Evolutionary conservation across 139 green algal genomes (phyloP).

Genomic region (Micractinium sp.): DNA sequence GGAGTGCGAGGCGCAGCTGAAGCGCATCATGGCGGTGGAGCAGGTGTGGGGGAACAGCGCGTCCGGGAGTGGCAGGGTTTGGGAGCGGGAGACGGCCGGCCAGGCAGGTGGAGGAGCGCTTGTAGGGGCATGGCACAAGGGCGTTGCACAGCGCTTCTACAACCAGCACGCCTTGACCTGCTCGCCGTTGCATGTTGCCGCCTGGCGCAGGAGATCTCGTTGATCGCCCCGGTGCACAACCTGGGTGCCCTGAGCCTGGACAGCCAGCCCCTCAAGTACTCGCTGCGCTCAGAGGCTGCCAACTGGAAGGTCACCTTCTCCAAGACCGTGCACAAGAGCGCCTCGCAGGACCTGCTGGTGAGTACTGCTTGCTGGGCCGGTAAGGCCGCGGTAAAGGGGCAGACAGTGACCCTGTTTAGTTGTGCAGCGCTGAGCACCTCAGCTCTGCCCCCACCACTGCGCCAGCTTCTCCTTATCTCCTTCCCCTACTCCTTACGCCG

Average conservation of each 20-base stretch:
- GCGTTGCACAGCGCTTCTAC: neutral
- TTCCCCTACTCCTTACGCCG: neutral
- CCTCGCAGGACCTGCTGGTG: constrained; percentile 78
- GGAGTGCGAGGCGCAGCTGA: constrained; percentile 88
- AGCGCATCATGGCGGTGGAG: constrained; percentile 86
- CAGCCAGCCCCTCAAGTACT: constrained; percentile 86
- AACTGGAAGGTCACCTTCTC: constrained; percentile 95
- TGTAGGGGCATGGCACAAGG: neutral
- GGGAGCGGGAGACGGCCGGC: neutral
- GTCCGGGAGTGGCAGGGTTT: no score
- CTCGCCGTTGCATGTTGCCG: neutral
- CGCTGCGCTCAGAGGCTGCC: constrained; percentile 82
- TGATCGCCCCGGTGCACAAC: constrained; percentile 71
- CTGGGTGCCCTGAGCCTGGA: constrained; percentile 87
- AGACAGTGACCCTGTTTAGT: no score
- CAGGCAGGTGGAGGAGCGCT: neutral
- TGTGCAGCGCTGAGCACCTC: neutral
- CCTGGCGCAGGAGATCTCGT: constrained; percentile 13
- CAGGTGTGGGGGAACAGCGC: constrained; percentile 37
- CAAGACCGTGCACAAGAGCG: constrained; percentile 91
- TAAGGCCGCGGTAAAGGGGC: neutral
- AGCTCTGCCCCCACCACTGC: neutral
- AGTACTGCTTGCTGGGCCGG: neutral
- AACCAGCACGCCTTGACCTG: neutral
- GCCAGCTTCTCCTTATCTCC: neutral